Base-by-base conservation (phyloP, 1,284 basidiomycete genomes). In the Xerocomus nothofagi region DNA sequence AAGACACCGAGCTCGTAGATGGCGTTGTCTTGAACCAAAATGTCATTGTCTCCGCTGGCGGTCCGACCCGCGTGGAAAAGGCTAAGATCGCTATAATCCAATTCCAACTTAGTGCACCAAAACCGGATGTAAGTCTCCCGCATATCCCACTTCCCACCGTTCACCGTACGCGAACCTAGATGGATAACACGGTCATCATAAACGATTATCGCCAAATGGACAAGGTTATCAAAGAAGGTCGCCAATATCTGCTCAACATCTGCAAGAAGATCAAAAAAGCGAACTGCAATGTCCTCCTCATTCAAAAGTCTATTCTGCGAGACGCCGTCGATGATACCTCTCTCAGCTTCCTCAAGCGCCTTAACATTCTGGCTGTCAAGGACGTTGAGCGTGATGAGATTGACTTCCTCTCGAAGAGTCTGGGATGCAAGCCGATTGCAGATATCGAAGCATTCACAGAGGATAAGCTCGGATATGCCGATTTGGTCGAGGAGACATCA, bases 201-300 rank as follows among this genome's bases (percentile, higher is more conserved):
- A 99, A 98, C 64, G 96, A 99, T 73, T 99, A 99, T 77, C 87
- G 97, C 32, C 97, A 99, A 73, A 99, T 99, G 96, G 97, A 99
- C 81, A 98, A 98, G 73, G 96, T 99, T 56, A 88, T 99, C 71
- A 99, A 99, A 73, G 97, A 99, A 73, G 96, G 96, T 59, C 89
- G 96, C 40, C 93, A 97, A 73, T 99, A 99, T 71, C 82, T 99
- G 55, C 84, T 99, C 64, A 98, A 97, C 73, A 84, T 99, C 57
- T 97, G 93, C 85, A 99, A 99, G 74, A 95, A 93, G 74, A 99
- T 99, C 76, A 99, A 98, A 73, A 98, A 98, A 75, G 88, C 93
- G 11, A 96, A 96, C 57, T 99, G 97, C 82, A 99, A 99, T 66
- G 97, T 98, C 39, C 84, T 99, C 31, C 82, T 99, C 39, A 94